Percentiles rank a stretch among this genome's conserved stretches.
Conservation (phyloP, 192 early-diverging fungal species). For the Mortierella antarctica region DNA sequence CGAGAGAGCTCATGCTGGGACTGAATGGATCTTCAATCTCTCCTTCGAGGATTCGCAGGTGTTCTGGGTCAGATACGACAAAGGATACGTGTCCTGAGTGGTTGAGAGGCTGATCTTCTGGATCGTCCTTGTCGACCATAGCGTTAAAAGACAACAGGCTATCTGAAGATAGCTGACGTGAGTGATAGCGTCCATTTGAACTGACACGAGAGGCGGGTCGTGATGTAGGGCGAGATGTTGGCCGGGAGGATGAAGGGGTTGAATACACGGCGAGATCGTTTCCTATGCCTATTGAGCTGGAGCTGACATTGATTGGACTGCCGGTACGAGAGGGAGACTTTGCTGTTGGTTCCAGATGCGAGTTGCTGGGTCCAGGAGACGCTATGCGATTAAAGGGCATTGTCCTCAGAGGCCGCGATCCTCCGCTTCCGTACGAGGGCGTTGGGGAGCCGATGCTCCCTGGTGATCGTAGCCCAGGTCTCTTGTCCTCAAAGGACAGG, state of each 20-base stretch:
- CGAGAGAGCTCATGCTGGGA: constrained; percentile 48
- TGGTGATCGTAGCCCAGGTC: background rate
- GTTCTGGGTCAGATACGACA: constrained; percentile 49
- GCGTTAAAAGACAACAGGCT: constrained; percentile 48
- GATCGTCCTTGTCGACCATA: constrained; percentile 41
- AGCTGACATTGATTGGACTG: constrained; percentile 39
- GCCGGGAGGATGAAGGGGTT: constrained; percentile 45
- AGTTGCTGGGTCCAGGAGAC: constrained; percentile 17
- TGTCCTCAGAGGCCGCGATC: constrained; percentile 5
- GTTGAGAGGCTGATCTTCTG: constrained; percentile 19
- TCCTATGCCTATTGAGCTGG: constrained; percentile 17
- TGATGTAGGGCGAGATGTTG: constrained; percentile 34
- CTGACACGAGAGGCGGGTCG: constrained; percentile 34
- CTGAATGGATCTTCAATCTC: constrained; percentile 54
- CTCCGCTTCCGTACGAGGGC: constrained; percentile 11
- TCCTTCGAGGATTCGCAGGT: constrained; percentile 36
- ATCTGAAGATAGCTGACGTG: constrained; percentile 40
- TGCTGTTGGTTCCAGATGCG: constrained; percentile 21
- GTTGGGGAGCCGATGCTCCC: constrained; percentile 12
- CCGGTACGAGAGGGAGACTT: constrained; percentile 33
- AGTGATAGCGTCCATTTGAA: constrained; percentile 44
- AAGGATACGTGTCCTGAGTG: constrained; percentile 36
- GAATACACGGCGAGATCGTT: constrained; percentile 33
- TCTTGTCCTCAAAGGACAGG: constrained; percentile 11
- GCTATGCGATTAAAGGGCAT: constrained; percentile 24